Base-by-base conservation (phyloP, 495 filamentous ascomycete genomes). In the Lasiosphaeriaceae sp. region DNA sequence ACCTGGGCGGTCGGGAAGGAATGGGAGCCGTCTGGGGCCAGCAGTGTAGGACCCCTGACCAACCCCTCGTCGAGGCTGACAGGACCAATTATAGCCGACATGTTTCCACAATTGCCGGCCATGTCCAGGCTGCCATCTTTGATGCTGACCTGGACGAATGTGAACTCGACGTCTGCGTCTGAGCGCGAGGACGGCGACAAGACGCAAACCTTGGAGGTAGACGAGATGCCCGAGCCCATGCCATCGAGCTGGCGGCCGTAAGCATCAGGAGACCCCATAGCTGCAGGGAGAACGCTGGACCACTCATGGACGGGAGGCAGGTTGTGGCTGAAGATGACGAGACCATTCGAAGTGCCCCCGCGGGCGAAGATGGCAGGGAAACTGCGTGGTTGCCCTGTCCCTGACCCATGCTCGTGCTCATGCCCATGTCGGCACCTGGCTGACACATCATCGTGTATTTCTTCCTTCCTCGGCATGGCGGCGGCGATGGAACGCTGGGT, bases 51-150 rank as follows among this genome's bases (percentile, higher is more conserved):
- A 11, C 41, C 26, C 21, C 45, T 23, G 4, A 82, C 65, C 11
- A 89, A 26, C 24, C 80, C 73, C 24, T 74, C 61, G 56, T 90
- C 83, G 19, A 85, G 72, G 1, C 84, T 82, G 59, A 80, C 85
- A 0, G 87, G 85, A 0, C 88, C 88, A 49, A 92, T 80, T 0
- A 85, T 80, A 23, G 78, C 75, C 0, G 71, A 80, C 86, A 90
- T 89, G 59, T 90, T 90, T 8, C 88, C 88, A 60, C 87, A 90
- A 63, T 89, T 90, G 12, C 85, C 83, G 1, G 81, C 82, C 56
- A 82, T 80, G 66, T 90, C 87, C 2, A 90, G 74, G 14, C 70
- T 64, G 9, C 68, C 71, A 54, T 83, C 78, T 44, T 74, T 74
- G 52, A 90, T 76, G 0, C 86, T 86, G 2, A 90, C 76, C 22